These are phyloP conservation scores for Flaveria sonorensis DNA, from an alignment of 129 eudicot genomes.

Conservation along the genomic window DNA sequence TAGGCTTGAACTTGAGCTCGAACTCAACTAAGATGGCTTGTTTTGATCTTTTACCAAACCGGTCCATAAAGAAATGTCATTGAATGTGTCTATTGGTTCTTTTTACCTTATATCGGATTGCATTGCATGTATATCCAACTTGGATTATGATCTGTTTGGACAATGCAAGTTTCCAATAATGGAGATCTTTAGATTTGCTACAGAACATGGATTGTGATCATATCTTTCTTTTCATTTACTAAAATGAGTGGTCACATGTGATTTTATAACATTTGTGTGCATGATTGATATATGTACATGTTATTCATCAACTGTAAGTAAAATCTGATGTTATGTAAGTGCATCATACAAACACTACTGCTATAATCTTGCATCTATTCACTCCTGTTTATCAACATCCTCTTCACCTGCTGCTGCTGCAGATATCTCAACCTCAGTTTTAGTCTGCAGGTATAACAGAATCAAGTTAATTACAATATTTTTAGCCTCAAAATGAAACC, in stretches of 20 bases:
- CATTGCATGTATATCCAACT: too few relatives aligned
- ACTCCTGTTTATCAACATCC: constrained; percentile 4
- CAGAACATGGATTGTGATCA: neutral
- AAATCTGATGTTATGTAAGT: neutral
- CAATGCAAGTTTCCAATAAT: neutral
- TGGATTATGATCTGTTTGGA: neutral
- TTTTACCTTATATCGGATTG: too few relatives aligned
- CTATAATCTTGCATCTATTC: constrained; percentile 16
- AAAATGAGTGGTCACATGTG: neutral
- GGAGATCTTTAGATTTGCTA: neutral
- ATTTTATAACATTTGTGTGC: neutral
- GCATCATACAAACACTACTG: neutral
- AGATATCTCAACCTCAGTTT: constrained; percentile 7
- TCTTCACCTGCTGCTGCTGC: constrained; percentile 19
- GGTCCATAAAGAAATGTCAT: too few relatives aligned
- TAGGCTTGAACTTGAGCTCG: too few relatives aligned
- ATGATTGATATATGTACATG: neutral
- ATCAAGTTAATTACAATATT: neutral
- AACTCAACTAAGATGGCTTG: too few relatives aligned
- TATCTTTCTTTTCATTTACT: neutral
- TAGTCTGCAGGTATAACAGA: constrained; percentile 13
- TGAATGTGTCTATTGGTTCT: neutral
- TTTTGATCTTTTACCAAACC: too few relatives aligned
- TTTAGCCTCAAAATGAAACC: neutral
- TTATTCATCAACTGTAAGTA: constrained; percentile 6